phyloP scores from a whole-genome alignment of 1,139 yeast genomes.

The Suhomyces taliae region DNA sequence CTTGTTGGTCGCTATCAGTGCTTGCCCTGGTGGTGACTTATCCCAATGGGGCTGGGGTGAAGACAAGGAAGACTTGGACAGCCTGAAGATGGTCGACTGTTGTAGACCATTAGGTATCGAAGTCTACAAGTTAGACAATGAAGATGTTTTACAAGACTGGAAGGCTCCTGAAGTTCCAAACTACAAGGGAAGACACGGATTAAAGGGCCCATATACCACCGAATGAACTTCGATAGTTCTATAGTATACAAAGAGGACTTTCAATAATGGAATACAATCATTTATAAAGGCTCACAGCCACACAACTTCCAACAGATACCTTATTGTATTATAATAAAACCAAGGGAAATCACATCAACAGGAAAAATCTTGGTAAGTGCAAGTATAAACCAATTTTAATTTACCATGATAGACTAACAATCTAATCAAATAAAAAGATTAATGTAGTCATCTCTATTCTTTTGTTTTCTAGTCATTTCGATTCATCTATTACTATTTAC shows the following conservation, averaged over 20 bases:
- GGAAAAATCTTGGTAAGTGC: too few species aligned
- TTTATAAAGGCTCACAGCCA: too few species aligned
- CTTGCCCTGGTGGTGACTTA: slow-evolving; percentile 73
- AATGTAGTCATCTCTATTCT: not conserved
- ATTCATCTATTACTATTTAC: too few species aligned
- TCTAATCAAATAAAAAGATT: too few species aligned
- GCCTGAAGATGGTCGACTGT: slow-evolving; percentile 57
- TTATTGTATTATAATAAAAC: too few species aligned
- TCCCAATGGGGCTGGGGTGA: slow-evolving; percentile 76
- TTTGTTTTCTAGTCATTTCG: not conserved
- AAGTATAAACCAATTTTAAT: too few species aligned
- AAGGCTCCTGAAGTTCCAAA: slow-evolving; percentile 48
- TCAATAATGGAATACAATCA: too few species aligned
- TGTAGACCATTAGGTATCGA: slow-evolving; percentile 66
- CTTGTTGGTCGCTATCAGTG: slow-evolving; percentile 61
- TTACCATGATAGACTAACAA: too few species aligned
- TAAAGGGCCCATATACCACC: slow-evolving; percentile 22
- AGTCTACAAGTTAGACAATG: slow-evolving; percentile 53
- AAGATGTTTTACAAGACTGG: slow-evolving; percentile 50
- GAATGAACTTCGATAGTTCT: too few species aligned
- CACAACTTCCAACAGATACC: too few species aligned
- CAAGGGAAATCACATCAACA: too few species aligned
- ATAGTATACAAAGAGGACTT: not conserved
- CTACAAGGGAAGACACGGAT: slow-evolving; percentile 59
- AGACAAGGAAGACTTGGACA: slow-evolving; percentile 41